These are phyloP conservation scores for Erythrophleum ivorense DNA, from an alignment of 331 rosid species.

Conservation along the genomic window DNA sequence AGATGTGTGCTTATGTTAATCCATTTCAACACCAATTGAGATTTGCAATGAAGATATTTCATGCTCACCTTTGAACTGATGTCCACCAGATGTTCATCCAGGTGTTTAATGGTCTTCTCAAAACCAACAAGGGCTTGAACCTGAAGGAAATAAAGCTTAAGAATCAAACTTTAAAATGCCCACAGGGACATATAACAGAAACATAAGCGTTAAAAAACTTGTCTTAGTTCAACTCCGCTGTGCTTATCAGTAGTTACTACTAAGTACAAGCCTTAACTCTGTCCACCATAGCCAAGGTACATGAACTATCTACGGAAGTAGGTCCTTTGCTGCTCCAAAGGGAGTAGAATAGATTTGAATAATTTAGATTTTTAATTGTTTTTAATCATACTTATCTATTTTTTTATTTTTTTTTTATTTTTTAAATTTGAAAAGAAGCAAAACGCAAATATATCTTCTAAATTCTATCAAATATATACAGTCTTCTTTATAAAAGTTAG, in stretches of 20 bases:
- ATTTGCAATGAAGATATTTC: not conserved
- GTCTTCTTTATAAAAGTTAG: no score
- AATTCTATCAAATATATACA: no score
- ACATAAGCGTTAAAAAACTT: slow-evolving; percentile 7
- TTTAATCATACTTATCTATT: no score
- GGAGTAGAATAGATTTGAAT: no score
- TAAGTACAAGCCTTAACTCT: not conserved
- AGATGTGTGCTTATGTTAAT: slow-evolving; percentile 4
- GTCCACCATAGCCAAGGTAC: not conserved
- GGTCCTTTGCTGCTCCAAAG: no score
- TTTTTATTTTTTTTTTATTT: no score
- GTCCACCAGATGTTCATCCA: slow-evolving; percentile 88
- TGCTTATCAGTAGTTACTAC: not conserved
- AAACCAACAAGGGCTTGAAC: slow-evolving; percentile 98
- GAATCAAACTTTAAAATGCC: slow-evolving; percentile 29
- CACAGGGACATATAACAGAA: not conserved
- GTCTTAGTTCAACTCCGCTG: slow-evolving; percentile 10
- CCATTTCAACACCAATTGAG: not conserved
- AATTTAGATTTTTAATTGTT: no score
- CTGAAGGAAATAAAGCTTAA: slow-evolving; percentile 49
- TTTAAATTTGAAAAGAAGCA: no score
- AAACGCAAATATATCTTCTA: no score
- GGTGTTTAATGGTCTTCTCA: slow-evolving; percentile 85
- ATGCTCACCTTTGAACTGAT: slow-evolving; percentile 76
- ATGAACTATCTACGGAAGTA: not conserved